These are phyloP conservation scores for Termitomyces sp. DNA, from an alignment of 768 basidiomycete species.

Conservation along the genomic window DNA sequence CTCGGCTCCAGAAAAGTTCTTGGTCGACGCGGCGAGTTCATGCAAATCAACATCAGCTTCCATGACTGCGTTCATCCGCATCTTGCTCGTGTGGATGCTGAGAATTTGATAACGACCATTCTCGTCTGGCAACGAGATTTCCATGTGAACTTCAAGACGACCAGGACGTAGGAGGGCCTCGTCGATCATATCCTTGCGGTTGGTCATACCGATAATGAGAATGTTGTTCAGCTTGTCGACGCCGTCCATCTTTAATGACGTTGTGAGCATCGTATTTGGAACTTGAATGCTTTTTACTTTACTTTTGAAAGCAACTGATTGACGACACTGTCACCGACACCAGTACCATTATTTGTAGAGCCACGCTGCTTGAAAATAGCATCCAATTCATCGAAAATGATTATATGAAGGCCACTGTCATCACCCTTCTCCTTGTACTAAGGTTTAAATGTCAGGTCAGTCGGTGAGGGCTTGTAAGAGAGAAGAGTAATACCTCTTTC, in stretches of 20 bases:
- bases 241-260: slow-evolving; percentile 82
- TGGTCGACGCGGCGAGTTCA: slow-evolving; percentile 80
- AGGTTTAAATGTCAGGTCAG: not conserved
- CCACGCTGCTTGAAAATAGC: slow-evolving; percentile 99
- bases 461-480: not conserved
- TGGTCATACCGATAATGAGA: slow-evolving; percentile 99
- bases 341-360: slow-evolving; percentile 84
- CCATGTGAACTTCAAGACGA: slow-evolving; percentile 99
- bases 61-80: slow-evolving; percentile 91
- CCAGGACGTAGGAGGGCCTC: slow-evolving; percentile 96
- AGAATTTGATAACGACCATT: slow-evolving; percentile 90
- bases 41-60: slow-evolving; percentile 75
- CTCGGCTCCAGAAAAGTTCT: slow-evolving; percentile 98
- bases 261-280: not conserved
- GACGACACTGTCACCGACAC: slow-evolving; percentile 98
- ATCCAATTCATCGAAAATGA: slow-evolving; percentile 98
- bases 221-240: slow-evolving; percentile 99
- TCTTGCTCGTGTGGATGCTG: slow-evolving; percentile 91
- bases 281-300: slow-evolving; percentile 2
- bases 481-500: slow-evolving; percentile 62
- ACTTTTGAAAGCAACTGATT: slow-evolving; percentile 98
- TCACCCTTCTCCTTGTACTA: slow-evolving; percentile 97
- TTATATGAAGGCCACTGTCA: slow-evolving; percentile 96
- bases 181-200: slow-evolving; percentile 97
- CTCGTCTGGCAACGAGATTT: slow-evolving; percentile 96